Percentiles rank a stretch among this genome's conserved stretches.
phyloP scores from a whole-genome alignment of 345 rosid species.

The Linum tenue region DNA sequence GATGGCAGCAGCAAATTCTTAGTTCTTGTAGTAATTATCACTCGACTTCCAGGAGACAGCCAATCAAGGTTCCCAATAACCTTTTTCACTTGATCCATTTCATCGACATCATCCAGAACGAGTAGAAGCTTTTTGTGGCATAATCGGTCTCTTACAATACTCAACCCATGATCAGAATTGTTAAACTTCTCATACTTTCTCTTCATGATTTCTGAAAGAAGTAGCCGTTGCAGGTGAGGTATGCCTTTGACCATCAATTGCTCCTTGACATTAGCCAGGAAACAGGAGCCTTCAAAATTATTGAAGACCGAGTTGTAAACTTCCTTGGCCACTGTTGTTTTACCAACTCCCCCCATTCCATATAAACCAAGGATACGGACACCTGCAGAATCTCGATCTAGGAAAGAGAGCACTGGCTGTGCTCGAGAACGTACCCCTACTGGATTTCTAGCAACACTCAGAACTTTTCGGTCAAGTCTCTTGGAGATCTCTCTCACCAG shows the following conservation, averaged over 20 bases:
- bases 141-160: conserved; percentile 5
- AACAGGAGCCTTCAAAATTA: conserved; percentile 18
- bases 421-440: neutral
- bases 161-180: neutral
- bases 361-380: conserved; percentile 13
- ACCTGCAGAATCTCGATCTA: neutral
- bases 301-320: conserved; percentile 6
- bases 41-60: conserved; percentile 15
- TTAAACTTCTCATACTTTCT: conserved; percentile 8
- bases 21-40: conserved; percentile 17
- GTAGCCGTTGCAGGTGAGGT: conserved; percentile 12
- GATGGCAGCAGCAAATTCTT: conserved; percentile 9
- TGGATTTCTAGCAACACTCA: neutral
- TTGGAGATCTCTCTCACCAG: neutral
- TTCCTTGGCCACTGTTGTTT: conserved; percentile 12
- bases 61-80: conserved; percentile 6
- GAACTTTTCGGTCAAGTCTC: neutral
- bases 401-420: neutral
- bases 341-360: conserved; percentile 21
- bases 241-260: conserved; percentile 1
- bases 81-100: neutral
- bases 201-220: conserved; percentile 5
- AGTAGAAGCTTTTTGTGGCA: neutral
- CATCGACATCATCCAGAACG: conserved; percentile 15
- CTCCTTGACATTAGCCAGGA: conserved; percentile 16